Evolutionary conservation across 2,329 filamentous ascomycete genomes (phyloP).

Genomic region (Cladosporium sp.): DNA sequence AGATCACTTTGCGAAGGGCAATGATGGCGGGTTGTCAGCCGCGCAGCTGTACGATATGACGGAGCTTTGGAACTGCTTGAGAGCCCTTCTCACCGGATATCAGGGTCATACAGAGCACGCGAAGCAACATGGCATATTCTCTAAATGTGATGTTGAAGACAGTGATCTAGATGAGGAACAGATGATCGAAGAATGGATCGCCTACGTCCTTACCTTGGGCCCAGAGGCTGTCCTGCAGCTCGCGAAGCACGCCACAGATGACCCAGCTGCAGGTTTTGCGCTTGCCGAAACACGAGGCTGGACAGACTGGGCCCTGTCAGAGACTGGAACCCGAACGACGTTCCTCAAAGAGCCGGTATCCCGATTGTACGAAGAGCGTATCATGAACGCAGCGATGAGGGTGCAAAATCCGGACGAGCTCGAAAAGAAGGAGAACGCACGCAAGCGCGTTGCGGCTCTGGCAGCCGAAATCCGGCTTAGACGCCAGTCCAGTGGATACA

Average conservation of each 20-base stretch:
- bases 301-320: slow-evolving; percentile 47
- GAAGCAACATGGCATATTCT: slow-evolving; percentile 50
- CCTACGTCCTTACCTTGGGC: slow-evolving; percentile 54
- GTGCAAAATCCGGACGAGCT: slow-evolving; percentile 30
- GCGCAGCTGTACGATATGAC: slow-evolving; percentile 58
- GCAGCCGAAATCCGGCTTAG: slow-evolving; percentile 37
- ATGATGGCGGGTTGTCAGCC: slow-evolving; percentile 47
- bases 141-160: slow-evolving; percentile 39
- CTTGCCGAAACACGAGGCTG: slow-evolving; percentile 50
- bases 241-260: slow-evolving; percentile 34
- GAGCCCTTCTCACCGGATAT: slow-evolving; percentile 50
- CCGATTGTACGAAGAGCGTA: slow-evolving; percentile 52
- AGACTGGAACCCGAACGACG: slow-evolving; percentile 43
- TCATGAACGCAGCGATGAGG: slow-evolving; percentile 26
- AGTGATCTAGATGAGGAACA: slow-evolving; percentile 49
- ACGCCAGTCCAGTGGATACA: slow-evolving; percentile 30
- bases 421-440: slow-evolving; percentile 34
- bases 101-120: slow-evolving; percentile 51
- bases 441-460: slow-evolving; percentile 37
- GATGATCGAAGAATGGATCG: slow-evolving; percentile 56
- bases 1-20: slow-evolving; percentile 53
- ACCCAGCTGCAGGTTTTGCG: slow-evolving; percentile 43
- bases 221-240: slow-evolving; percentile 51
- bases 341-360: slow-evolving; percentile 58
- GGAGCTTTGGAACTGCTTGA: slow-evolving; percentile 58